phyloP scores from a whole-genome alignment of 2,329 filamentous ascomycete species.

The Colletotrichum plurivorum region DNA sequence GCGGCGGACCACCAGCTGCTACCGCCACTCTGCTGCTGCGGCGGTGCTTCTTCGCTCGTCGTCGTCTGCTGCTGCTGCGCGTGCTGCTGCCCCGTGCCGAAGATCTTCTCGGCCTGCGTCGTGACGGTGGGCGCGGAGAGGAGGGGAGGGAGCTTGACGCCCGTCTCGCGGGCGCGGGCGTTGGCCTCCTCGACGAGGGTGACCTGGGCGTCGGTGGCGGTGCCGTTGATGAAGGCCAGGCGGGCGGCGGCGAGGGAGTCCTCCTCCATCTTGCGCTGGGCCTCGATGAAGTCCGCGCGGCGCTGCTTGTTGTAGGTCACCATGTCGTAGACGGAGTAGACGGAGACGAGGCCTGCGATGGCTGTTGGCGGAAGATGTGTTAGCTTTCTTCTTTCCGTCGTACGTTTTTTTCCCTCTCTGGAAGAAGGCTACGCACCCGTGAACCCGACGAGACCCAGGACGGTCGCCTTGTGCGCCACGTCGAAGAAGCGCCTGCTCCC shows the following conservation, averaged over 20 bases:
- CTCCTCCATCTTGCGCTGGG: constrained; percentile 67
- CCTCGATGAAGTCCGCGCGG: constrained; percentile 70
- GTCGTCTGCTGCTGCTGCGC: constrained; percentile 51
- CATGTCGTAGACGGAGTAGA: constrained; percentile 75
- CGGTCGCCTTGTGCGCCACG: constrained; percentile 68
- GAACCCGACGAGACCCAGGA: constrained; percentile 68
- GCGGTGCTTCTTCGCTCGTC: not conserved
- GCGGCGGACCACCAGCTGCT: constrained; percentile 54
- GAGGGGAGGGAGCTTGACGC: constrained; percentile 65
- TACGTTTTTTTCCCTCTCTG: not conserved
- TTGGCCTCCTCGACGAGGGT: constrained; percentile 71
- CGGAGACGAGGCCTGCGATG: constrained; percentile 68
- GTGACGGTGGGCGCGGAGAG: constrained; percentile 58
- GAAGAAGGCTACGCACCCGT: constrained; percentile 59
- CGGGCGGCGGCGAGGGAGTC: constrained; percentile 71
- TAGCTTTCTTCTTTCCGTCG: not conserved
- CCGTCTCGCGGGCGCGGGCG: constrained; percentile 59
- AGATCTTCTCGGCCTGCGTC: constrained; percentile 38
- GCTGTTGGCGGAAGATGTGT: constrained; percentile 51
- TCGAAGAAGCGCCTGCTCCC: constrained; percentile 66
- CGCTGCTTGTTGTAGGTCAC: constrained; percentile 72
- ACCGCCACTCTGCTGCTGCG: not conserved
- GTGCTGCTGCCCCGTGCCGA: constrained; percentile 47
- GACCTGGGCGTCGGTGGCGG: constrained; percentile 69
- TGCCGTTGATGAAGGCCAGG: constrained; percentile 72